A percentile compares a stretch with the other conserved stretches of the same genome.
These are phyloP conservation scores for Colletotrichum gloeosporioides DNA, from an alignment of 2,329 filamentous ascomycete genomes.

Conservation along the genomic window DNA sequence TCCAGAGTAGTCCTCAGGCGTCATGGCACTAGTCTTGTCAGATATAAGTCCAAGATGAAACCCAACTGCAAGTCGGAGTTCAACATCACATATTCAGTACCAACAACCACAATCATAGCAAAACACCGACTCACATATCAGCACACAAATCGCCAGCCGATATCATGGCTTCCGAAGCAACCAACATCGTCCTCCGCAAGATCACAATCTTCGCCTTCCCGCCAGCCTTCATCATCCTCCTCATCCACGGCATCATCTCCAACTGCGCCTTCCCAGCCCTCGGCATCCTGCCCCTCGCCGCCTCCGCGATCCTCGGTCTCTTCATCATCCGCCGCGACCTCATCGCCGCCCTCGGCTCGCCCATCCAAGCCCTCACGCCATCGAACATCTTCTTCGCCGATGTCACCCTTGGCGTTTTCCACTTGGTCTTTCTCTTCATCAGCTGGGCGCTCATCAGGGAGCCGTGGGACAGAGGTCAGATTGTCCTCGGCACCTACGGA, in stretches of 20 bases:
- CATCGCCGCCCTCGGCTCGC: slow-evolving; percentile 23
- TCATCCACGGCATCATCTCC: slow-evolving; percentile 11
- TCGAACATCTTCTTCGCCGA: slow-evolving; percentile 23
- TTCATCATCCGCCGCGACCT: slow-evolving; percentile 21
- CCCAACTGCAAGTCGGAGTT: background rate
- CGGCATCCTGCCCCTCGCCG: slow-evolving; percentile 20
- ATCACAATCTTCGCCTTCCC: slow-evolving; percentile 29
- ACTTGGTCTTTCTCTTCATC: slow-evolving; percentile 19
- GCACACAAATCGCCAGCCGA: background rate
- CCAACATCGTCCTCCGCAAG: background rate
- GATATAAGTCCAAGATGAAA: background rate
- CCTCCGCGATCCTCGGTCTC: slow-evolving; percentile 16
- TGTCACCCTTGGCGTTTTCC: slow-evolving; percentile 1
- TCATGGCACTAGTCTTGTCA: background rate
- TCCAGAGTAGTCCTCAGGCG: background rate
- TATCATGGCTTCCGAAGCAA: background rate
- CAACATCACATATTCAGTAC: background rate
- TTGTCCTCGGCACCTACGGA: slow-evolving; percentile 24
- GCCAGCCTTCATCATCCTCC: slow-evolving; percentile 3
- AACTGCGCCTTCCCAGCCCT: slow-evolving; percentile 20
- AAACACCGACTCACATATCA: background rate
- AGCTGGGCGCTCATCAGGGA: slow-evolving; percentile 17
- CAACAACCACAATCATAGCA: background rate
- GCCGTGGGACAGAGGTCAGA: background rate
- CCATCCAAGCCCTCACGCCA: slow-evolving; percentile 17